Evolutionary conservation across 1,139 yeast genomes (phyloP).

Genomic region (Suhomyces wounanorum): DNA sequence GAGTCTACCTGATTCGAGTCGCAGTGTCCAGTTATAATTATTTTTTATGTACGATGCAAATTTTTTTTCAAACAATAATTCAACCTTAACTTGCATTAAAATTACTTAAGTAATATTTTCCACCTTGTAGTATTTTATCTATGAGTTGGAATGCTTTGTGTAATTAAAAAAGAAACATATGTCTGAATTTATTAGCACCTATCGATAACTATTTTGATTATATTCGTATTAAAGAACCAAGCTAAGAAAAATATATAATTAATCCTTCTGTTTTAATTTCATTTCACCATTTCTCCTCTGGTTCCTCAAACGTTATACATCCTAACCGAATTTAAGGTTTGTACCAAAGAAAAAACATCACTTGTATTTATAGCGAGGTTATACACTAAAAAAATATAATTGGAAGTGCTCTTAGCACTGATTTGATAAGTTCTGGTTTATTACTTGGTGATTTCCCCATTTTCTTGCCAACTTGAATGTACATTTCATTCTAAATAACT

Average conservation of each 20-base stretch:
- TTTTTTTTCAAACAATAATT: conserved; percentile 3
- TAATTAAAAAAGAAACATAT: conserved; percentile 11
- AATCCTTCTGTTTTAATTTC: not conserved
- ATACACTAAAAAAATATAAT: conserved; percentile 4
- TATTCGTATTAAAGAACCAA: conserved; percentile 5
- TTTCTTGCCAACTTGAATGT: not conserved
- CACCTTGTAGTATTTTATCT: conserved; percentile 9
- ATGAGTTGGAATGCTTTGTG: conserved; percentile 8
- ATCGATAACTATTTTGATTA: conserved; percentile 11
- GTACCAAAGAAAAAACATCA: conserved; percentile 5
- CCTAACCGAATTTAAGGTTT: conserved; percentile 4
- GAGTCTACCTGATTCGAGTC: conserved; percentile 2
- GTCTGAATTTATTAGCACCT: conserved; percentile 7
- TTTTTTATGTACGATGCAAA: conserved; percentile 11
- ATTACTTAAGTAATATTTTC: conserved; percentile 8
- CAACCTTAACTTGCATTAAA: conserved; percentile 10
- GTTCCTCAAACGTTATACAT: not conserved
- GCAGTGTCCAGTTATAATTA: conserved; percentile 9
- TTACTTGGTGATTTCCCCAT: not conserved
- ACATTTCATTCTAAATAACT: not conserved
- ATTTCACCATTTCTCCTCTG: not conserved
- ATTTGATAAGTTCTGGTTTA: not conserved
- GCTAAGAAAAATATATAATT: conserved; percentile 6
- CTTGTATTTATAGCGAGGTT: conserved; percentile 3
- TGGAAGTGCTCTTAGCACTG: conserved; percentile 5